These are phyloP conservation scores for Cladophialophora chaetospira DNA, from an alignment of 2,329 filamentous ascomycete genomes.

Conservation along the genomic window DNA sequence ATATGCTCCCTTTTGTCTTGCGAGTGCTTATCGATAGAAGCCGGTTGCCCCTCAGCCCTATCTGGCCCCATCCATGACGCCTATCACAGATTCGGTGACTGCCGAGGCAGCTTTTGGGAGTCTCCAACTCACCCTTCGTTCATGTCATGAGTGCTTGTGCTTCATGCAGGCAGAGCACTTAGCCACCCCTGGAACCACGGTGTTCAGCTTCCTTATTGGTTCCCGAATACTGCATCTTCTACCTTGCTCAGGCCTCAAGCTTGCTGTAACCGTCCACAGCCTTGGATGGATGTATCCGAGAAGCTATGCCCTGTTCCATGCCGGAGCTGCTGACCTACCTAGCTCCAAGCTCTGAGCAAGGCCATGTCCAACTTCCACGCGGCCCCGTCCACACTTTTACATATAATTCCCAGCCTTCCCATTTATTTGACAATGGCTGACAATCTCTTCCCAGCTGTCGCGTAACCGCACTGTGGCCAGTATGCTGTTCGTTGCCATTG, in stretches of 20 bases:
- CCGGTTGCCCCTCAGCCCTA: not conserved
- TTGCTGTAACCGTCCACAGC: not conserved
- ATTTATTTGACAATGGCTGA: slow-evolving; percentile 21
- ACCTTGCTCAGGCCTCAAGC: not conserved
- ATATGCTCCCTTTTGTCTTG: not conserved
- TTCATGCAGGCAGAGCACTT: slow-evolving; percentile 2
- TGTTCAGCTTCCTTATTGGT: slow-evolving; percentile 20
- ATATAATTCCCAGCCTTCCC: slow-evolving; percentile 30
- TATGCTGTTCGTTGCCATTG: slow-evolving; percentile 11
- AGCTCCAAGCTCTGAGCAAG: not conserved
- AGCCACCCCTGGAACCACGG: not conserved
- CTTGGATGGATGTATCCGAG: slow-evolving; percentile 12
- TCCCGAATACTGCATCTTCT: not conserved
- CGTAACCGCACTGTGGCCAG: slow-evolving; percentile 1
- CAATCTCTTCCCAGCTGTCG: slow-evolving; percentile 5
- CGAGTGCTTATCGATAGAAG: not conserved
- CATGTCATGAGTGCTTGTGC: slow-evolving; percentile 5
- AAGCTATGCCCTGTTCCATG: slow-evolving; percentile 1
- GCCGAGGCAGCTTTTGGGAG: not conserved
- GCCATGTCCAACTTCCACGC: slow-evolving; percentile 13
- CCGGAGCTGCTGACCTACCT: slow-evolving; percentile 14
- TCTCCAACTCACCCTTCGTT: not conserved
- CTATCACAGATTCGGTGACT: not conserved
- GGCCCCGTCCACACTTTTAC: not conserved
- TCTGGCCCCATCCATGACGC: not conserved